These are phyloP conservation scores for Hymenoscyphus fructigenus DNA, from an alignment of 2,329 filamentous ascomycete genomes.

Conservation along the genomic window DNA sequence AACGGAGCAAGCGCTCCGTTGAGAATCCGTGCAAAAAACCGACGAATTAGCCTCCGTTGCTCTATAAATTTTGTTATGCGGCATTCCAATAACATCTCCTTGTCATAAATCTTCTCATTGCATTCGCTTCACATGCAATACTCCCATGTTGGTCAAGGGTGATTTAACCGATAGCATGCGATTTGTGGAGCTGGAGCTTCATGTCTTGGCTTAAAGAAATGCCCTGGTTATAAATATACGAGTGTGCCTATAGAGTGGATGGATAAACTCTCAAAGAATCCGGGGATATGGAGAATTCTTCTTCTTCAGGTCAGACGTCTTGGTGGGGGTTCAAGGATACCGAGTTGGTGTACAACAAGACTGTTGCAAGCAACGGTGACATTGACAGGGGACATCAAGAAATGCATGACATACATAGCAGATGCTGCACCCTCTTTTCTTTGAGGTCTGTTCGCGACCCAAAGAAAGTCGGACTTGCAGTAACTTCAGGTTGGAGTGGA, in stretches of 20 bases:
- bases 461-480: not conserved
- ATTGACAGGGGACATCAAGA: not conserved
- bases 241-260: not conserved
- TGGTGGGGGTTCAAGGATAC: not conserved
- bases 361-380: not conserved
- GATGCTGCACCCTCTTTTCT: not conserved
- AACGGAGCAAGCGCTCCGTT: not conserved
- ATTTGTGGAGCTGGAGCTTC: not conserved
- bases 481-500: not conserved
- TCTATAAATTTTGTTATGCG: not conserved
- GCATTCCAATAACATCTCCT: not conserved
- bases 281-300: not conserved
- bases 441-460: conserved; percentile 2
- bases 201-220: not conserved
- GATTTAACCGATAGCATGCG: not conserved
- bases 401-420: conserved; percentile 1
- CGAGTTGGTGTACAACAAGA: not conserved
- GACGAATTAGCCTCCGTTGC: not conserved
- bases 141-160: not conserved
- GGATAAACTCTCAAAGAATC: not conserved
- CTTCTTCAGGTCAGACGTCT: not conserved
- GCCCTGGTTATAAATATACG: not conserved
- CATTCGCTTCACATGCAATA: not conserved
- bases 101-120: not conserved
- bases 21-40: not conserved